These are phyloP conservation scores for Puccinia coronata DNA, from an alignment of 1,284 basidiomycete genomes.

Conservation along the genomic window DNA sequence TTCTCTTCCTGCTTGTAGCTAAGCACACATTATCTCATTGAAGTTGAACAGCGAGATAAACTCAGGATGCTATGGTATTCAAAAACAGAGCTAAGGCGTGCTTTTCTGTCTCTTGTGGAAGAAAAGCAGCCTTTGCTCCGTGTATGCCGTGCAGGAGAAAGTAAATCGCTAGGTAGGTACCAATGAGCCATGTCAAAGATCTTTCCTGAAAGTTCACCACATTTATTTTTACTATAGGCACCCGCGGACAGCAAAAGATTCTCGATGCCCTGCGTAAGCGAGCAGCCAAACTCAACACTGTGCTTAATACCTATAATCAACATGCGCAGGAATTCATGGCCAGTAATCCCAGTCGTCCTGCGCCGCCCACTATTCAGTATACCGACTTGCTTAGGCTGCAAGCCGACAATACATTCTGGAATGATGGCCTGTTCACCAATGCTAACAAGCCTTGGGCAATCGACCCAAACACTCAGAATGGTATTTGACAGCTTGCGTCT, in stretches of 20 bases:
- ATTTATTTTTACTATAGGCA: neutral
- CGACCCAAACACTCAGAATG: neutral
- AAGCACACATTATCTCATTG: too few species aligned
- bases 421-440: constrained; percentile 23
- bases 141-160: neutral
- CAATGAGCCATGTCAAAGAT: too few species aligned
- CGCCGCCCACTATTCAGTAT: neutral
- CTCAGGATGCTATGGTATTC: neutral
- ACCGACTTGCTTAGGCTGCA: neutral
- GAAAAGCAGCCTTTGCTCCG: neutral
- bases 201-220: neutral
- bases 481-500: neutral
- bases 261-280: neutral
- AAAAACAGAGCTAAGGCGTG: neutral
- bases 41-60: too few species aligned
- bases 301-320: neutral
- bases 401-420: constrained; percentile 6
- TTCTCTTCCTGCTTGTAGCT: too few species aligned
- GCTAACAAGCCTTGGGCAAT: neutral
- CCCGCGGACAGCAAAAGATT: neutral
- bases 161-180: constrained; percentile 6
- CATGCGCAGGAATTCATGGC: neutral
- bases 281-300: neutral
- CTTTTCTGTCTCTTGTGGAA: neutral
- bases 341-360: neutral